Percentiles rank a stretch among this genome's conserved stretches.
Evolutionary conservation across 2,329 filamentous ascomycete genomes (phyloP).

Genomic region (Claviceps sp.): DNA sequence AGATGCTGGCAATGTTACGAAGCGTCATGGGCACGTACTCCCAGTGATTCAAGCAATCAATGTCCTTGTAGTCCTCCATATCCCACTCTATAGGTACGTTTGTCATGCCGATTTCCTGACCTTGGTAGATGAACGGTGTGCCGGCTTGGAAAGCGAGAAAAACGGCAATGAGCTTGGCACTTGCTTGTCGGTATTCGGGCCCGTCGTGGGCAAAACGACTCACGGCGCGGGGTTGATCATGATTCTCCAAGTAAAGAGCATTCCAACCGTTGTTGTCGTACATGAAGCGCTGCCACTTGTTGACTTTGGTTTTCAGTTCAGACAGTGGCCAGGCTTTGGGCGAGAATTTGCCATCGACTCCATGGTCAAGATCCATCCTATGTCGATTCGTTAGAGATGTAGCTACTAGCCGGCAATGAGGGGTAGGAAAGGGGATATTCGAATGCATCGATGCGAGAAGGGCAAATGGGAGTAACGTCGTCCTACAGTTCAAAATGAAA

Average conservation of each 20-base stretch:
- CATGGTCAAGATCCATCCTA: slow-evolving; percentile 37
- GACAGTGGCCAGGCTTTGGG: slow-evolving; percentile 31
- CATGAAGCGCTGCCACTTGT: slow-evolving; percentile 48
- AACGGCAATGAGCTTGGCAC: slow-evolving; percentile 47
- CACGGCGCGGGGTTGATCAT: slow-evolving; percentile 50
- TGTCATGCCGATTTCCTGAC: slow-evolving; percentile 54
- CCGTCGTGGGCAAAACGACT: slow-evolving; percentile 39
- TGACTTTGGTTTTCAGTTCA: slow-evolving; percentile 37
- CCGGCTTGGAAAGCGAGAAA: slow-evolving; percentile 45
- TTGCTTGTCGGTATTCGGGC: slow-evolving; percentile 32
- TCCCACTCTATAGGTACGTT: slow-evolving; percentile 49
- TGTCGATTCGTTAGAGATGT: not conserved
- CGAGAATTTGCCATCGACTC: slow-evolving; percentile 29
- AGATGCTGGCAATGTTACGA: not conserved
- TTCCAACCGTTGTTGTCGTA: slow-evolving; percentile 49
- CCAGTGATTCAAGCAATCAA: slow-evolving; percentile 44
- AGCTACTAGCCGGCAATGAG: not conserved
- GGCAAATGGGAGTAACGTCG: not conserved
- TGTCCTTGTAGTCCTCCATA: slow-evolving; percentile 55
- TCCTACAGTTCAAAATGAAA: slow-evolving; percentile 55
- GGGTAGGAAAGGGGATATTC: not conserved
- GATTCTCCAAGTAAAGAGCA: slow-evolving; percentile 52
- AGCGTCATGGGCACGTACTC: slow-evolving; percentile 16
- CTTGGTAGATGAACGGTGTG: slow-evolving; percentile 56
- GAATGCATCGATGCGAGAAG: not conserved